Percentiles rank a stretch among this genome's conserved stretches.
Conservation (phyloP, 1,139 yeast genomes). For the Hansenula sp. region DNA sequence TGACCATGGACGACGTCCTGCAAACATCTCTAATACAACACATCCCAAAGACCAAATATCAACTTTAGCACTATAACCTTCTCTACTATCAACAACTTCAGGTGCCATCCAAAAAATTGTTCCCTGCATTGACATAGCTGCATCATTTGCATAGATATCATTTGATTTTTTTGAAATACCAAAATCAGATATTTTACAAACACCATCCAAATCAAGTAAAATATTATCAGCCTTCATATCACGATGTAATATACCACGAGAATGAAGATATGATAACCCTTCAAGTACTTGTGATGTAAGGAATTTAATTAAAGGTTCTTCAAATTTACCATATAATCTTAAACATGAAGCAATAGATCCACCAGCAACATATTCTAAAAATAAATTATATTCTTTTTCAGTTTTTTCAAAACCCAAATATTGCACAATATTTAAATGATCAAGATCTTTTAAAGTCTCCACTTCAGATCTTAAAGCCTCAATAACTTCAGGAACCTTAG, state of each 20-base stretch:
- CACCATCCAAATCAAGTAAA: conserved; percentile 84
- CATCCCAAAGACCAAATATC: conserved; percentile 95
- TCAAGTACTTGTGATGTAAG: conserved; percentile 75
- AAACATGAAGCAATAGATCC: conserved; percentile 91
- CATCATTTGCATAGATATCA: conserved; percentile 84
- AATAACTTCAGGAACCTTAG: conserved; percentile 53
- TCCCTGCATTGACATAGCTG: conserved; percentile 98
- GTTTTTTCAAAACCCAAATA: conserved; percentile 88
- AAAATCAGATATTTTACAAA: conserved; percentile 94
- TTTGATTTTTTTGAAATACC: conserved; percentile 89
- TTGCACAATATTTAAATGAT: conserved; percentile 91
- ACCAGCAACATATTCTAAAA: conserved; percentile 95
- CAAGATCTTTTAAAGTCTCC: conserved; percentile 89
- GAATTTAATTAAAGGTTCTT: conserved; percentile 68
- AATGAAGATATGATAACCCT: conserved; percentile 83
- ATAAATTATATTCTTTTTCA: conserved; percentile 72
- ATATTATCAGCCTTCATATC: conserved; percentile 96
- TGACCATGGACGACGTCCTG: conserved; percentile 82
- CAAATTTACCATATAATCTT: conserved; percentile 80
- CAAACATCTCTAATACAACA: conserved; percentile 92
- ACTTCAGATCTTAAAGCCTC: conserved; percentile 90
- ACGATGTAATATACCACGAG: conserved; percentile 84
- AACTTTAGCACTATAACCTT: conserved; percentile 95
- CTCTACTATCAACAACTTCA: conserved; percentile 84
- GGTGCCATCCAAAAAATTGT: conserved; percentile 99